Conservation (phyloP, 139 green algal species). For the Chara braunii region DNA sequence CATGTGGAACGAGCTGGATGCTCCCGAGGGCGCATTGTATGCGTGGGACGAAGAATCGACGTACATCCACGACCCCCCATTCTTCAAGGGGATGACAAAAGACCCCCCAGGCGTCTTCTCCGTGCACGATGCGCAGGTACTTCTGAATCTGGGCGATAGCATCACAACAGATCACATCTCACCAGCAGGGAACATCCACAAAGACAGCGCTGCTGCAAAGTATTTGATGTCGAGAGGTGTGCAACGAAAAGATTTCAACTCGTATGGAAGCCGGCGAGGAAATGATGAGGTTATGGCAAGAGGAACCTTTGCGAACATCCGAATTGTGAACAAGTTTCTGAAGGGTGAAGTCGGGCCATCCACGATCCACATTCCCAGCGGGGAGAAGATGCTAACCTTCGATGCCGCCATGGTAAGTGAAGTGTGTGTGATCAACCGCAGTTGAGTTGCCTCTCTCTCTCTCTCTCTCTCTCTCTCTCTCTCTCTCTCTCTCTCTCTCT, state of each 20-base stretch:
- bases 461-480: no score
- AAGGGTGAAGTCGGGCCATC: slow-evolving; percentile 32
- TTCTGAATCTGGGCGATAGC: slow-evolving; percentile 38
- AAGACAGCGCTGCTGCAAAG: slow-evolving; percentile 39
- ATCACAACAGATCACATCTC: slow-evolving; percentile 47
- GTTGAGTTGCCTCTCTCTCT: no score
- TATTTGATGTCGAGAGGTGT: slow-evolving; percentile 29
- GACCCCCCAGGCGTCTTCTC: slow-evolving; percentile 17
- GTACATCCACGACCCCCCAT: slow-evolving; percentile 43
- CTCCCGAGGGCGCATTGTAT: slow-evolving; percentile 31
- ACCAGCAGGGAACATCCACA: slow-evolving; percentile 36
- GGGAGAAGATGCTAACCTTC: slow-evolving; percentile 42
- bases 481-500: no score
- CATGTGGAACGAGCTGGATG: slow-evolving; percentile 32
- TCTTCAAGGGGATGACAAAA: slow-evolving; percentile 41
- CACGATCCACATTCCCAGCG: slow-evolving; percentile 28
- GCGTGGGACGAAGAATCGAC: slow-evolving; percentile 34
- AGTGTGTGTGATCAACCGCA: no score
- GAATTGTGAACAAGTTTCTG: slow-evolving; percentile 48
- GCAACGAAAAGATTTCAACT: slow-evolving; percentile 41
- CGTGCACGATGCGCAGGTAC: slow-evolving; percentile 34
- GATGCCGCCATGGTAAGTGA: slow-evolving; percentile 41
- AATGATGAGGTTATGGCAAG: slow-evolving; percentile 48
- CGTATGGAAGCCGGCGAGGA: slow-evolving; percentile 41
- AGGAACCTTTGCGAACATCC: slow-evolving; percentile 50